Percentiles rank a stretch among this genome's conserved stretches.
Conservation (phyloP, 2,329 filamentous ascomycete species). For the Diaporthe batatas region DNA sequence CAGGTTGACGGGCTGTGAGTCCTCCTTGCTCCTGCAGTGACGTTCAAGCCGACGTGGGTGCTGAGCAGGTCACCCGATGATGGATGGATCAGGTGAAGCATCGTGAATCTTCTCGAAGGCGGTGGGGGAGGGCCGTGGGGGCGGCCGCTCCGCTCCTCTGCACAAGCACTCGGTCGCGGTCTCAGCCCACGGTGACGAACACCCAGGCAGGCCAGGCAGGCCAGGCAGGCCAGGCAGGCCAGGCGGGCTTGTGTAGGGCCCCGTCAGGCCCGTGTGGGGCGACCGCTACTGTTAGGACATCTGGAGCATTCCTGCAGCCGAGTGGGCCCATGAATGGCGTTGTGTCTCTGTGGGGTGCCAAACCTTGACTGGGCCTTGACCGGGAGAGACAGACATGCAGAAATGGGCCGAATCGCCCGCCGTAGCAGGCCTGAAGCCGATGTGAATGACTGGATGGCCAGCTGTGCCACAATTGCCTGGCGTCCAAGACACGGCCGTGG, state of each 20-base stretch:
- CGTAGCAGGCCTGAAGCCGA: constrained; percentile 19
- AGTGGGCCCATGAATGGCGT: constrained; percentile 30
- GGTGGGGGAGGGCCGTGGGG: constrained; percentile 7
- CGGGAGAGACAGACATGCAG: constrained; percentile 19
- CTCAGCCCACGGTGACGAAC: constrained; percentile 30
- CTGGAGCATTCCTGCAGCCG: constrained; percentile 16
- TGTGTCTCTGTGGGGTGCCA: constrained; percentile 29
- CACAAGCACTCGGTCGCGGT: background rate
- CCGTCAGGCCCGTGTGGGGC: constrained; percentile 30
- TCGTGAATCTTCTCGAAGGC: constrained; percentile 40
- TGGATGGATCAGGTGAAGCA: constrained; percentile 15
- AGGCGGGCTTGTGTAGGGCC: constrained; percentile 17
- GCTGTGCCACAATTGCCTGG: constrained; percentile 11
- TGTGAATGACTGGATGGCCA: constrained; percentile 5
- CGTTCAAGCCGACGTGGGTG: constrained; percentile 11
- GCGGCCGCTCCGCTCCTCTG: constrained; percentile 20
- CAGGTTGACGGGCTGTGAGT: constrained; percentile 17
- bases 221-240: constrained; percentile 7
- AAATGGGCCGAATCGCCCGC: constrained; percentile 25
- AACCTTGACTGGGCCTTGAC: constrained; percentile 3
- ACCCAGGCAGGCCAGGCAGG: constrained; percentile 6
- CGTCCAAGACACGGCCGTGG: background rate
- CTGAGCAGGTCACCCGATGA: constrained; percentile 22
- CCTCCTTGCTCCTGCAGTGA: background rate
- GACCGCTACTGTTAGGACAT: constrained; percentile 2